Evolutionary conservation across 768 basidiomycete genomes (phyloP).

Genomic region (Phlebiopsis flavidoalba): DNA sequence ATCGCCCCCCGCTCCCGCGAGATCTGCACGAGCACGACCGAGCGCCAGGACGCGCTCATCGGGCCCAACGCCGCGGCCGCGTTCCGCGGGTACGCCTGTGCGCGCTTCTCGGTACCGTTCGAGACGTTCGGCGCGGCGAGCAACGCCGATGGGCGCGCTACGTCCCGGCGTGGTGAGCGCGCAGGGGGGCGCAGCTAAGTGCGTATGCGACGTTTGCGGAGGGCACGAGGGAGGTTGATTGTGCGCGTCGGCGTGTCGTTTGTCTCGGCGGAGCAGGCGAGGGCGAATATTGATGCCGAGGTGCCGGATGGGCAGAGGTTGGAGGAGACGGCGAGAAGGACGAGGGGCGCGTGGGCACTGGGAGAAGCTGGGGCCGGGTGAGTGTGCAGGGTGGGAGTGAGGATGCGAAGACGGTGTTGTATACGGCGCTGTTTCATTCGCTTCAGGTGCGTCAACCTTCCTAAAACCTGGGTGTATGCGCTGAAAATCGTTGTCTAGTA

Average conservation of each 20-base stretch:
- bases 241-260: constrained; percentile 69
- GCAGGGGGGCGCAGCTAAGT: constrained; percentile 40
- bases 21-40: constrained; percentile 60
- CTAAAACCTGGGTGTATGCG: not conserved
- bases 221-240: constrained; percentile 33
- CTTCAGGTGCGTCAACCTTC: constrained; percentile 51
- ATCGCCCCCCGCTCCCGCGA: constrained; percentile 34
- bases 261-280: constrained; percentile 60
- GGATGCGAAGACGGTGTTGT: constrained; percentile 32
- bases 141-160: constrained; percentile 31
- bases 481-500: not conserved
- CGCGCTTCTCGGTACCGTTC: constrained; percentile 47
- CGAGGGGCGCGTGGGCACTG: constrained; percentile 33
- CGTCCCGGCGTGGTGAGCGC: constrained; percentile 25
- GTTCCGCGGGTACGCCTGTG: constrained; percentile 47
- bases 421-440: constrained; percentile 60
- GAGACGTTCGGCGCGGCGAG: constrained; percentile 43
- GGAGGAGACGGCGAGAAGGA: constrained; percentile 30
- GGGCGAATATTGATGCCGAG: constrained; percentile 33
- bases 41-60: constrained; percentile 68
- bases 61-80: constrained; percentile 38
- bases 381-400: constrained; percentile 28
- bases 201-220: constrained; percentile 45
- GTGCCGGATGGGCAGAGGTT: constrained; percentile 33
- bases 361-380: constrained; percentile 35